phyloP scores from a whole-genome alignment of 2,329 filamentous ascomycete genomes.

The Penicillium sumatraense region DNA sequence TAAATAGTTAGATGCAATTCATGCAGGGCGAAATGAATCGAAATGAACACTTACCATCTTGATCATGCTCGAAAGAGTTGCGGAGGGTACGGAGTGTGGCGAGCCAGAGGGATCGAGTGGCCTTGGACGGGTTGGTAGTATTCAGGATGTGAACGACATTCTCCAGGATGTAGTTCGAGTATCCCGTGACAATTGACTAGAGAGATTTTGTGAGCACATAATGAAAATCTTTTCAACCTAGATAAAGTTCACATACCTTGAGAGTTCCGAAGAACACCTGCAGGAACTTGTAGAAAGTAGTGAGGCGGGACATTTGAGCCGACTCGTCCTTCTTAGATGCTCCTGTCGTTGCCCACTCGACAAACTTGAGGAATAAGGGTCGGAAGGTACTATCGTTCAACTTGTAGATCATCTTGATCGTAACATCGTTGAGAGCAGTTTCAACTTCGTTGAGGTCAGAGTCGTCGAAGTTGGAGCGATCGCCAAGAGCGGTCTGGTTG shows the following conservation, averaged over 20 bases:
- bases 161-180: slow-evolving; percentile 83
- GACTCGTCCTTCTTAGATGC: slow-evolving; percentile 65
- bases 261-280: slow-evolving; percentile 79
- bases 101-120: slow-evolving; percentile 67
- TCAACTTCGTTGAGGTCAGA: slow-evolving; percentile 64
- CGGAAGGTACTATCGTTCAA: slow-evolving; percentile 93
- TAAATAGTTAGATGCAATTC: not conserved
- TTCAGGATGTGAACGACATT: slow-evolving; percentile 68
- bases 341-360: slow-evolving; percentile 74
- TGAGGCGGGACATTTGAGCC: slow-evolving; percentile 66
- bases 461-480: slow-evolving; percentile 47
- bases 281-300: slow-evolving; percentile 82
- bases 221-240: not conserved
- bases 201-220: not conserved
- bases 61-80: slow-evolving; percentile 82
- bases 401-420: slow-evolving; percentile 92
- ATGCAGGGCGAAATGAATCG: not conserved
- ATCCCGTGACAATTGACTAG: slow-evolving; percentile 86
- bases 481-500: slow-evolving; percentile 38
- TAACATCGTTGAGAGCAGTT: slow-evolving; percentile 67
- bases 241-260: slow-evolving; percentile 56
- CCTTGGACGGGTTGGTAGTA: slow-evolving; percentile 41
- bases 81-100: slow-evolving; percentile 72
- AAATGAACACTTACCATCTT: slow-evolving; percentile 63
- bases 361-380: slow-evolving; percentile 83